phyloP scores from a whole-genome alignment of 169 alveolate genomes.

The Babesia bigemina region DNA sequence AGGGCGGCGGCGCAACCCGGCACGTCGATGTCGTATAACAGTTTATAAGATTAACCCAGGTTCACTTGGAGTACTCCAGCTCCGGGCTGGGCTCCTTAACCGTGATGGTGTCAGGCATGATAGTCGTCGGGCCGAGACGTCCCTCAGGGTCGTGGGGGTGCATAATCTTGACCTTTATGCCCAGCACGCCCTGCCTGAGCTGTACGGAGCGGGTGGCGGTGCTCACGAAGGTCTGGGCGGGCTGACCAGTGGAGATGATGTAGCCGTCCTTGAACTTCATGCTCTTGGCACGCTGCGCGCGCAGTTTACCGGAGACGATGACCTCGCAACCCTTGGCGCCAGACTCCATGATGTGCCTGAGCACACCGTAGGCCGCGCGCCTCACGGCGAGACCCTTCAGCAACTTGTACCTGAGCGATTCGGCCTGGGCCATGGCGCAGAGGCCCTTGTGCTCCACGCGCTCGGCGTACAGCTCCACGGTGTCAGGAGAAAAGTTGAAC shows the following conservation, averaged over 20 bases:
- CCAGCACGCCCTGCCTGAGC: constrained; percentile 97
- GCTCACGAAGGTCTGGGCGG: constrained; percentile 93
- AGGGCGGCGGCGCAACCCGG: background rate
- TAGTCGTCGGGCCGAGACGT: constrained; percentile 91
- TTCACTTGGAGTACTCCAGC: constrained; percentile 30
- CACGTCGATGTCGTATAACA: background rate
- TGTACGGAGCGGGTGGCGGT: constrained; percentile 98
- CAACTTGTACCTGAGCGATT: constrained; percentile 95
- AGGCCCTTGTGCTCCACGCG: constrained; percentile 94
- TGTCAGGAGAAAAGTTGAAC: constrained; percentile 94
- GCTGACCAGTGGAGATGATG: constrained; percentile 99
- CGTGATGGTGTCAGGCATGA: constrained; percentile 95
- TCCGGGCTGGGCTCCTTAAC: constrained; percentile 95
- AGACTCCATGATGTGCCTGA: constrained; percentile 95
- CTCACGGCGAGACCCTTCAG: constrained; percentile 98
- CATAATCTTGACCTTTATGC: constrained; percentile 94
- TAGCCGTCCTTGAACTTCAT: constrained; percentile 98
- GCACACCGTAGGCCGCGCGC: constrained; percentile 97
- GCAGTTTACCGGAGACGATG: constrained; percentile 98
- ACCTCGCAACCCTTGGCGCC: constrained; percentile 99
- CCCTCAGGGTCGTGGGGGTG: constrained; percentile 97
- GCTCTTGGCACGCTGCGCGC: constrained; percentile 99
- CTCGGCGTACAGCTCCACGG: constrained; percentile 95
- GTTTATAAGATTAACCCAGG: constrained; percentile 1
- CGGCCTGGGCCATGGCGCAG: constrained; percentile 99